A percentile compares a stretch with the other conserved stretches of the same genome.
Evolutionary conservation across 495 filamentous ascomycete genomes (phyloP).

Genomic region (Cercophora sp.): DNA sequence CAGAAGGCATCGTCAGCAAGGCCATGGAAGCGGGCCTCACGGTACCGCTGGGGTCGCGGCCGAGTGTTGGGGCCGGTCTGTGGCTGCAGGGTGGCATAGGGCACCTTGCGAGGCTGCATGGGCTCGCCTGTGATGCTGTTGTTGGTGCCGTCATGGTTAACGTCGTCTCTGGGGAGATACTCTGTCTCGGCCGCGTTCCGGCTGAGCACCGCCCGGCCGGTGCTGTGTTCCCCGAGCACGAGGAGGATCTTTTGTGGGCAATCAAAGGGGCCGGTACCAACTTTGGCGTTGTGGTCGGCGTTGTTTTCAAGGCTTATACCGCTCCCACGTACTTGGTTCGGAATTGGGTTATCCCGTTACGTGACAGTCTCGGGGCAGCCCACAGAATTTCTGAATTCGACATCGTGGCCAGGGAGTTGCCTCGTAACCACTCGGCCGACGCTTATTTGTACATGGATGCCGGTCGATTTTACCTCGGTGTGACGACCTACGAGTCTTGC

Average conservation of each 20-base stretch:
- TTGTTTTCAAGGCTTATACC: constrained; percentile 49
- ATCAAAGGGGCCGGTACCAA: constrained; percentile 61
- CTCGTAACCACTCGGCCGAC: constrained; percentile 49
- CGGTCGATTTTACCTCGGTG: constrained; percentile 48
- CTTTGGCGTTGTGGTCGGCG: constrained; percentile 59
- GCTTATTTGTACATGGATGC: constrained; percentile 55
- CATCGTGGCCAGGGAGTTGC: constrained; percentile 39
- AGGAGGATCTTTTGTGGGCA: constrained; percentile 57
- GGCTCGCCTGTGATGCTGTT: constrained; percentile 59
- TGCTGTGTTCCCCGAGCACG: constrained; percentile 45
- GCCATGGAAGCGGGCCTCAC: constrained; percentile 49
- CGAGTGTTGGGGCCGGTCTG: constrained; percentile 58
- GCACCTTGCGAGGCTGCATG: constrained; percentile 53
- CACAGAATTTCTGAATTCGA: constrained; percentile 43
- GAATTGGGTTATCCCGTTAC: constrained; percentile 50
- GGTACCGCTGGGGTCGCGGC: constrained; percentile 57
- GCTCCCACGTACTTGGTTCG: constrained; percentile 43
- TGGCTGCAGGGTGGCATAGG: constrained; percentile 66
- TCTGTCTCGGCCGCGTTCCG: constrained; percentile 53
- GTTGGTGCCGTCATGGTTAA: constrained; percentile 57
- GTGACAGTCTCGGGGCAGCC: constrained; percentile 34
- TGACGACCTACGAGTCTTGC: constrained; percentile 49
- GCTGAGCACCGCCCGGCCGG: constrained; percentile 42
- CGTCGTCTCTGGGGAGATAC: constrained; percentile 45
- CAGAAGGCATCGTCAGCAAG: constrained; percentile 52